Evolutionary conservation across 2,329 filamentous ascomycete species (phyloP).

Genomic region (Keithomyces neogunnii): DNA sequence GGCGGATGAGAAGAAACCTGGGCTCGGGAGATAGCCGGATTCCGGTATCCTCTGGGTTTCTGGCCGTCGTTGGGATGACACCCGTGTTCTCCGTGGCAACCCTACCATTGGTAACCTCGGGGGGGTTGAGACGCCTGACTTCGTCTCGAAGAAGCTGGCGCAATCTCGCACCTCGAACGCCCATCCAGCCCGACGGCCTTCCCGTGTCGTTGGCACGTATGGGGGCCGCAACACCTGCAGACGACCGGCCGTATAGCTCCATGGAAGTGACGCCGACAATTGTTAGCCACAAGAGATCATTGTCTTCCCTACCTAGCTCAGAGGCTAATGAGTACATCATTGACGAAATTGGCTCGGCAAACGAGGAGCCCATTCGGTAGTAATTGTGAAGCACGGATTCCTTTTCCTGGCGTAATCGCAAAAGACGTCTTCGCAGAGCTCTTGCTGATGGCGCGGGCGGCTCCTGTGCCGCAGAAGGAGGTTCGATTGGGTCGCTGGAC

Average conservation of each 20-base stretch:
- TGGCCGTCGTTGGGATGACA: conserved; percentile 82
- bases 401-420: conserved; percentile 69
- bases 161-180: conserved; percentile 73
- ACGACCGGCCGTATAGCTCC: conserved; percentile 82
- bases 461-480: conserved; percentile 50
- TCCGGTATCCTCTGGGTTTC: conserved; percentile 81
- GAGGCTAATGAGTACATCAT: conserved; percentile 92
- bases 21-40: conserved; percentile 92
- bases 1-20: conserved; percentile 81
- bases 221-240: conserved; percentile 63
- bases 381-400: conserved; percentile 71
- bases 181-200: conserved; percentile 65
- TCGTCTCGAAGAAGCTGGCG: conserved; percentile 84
- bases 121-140: conserved; percentile 85
- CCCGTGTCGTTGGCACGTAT: conserved; percentile 46
- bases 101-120: conserved; percentile 54
- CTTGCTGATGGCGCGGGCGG: conserved; percentile 60
- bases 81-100: conserved; percentile 60
- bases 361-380: conserved; percentile 80
- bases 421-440: conserved; percentile 61
- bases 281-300: conserved; percentile 88
- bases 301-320: conserved; percentile 91
- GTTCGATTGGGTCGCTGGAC: conserved; percentile 41
- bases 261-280: conserved; percentile 94
- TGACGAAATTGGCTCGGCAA: conserved; percentile 89